phyloP scores from a whole-genome alignment of 495 filamentous ascomycete species.

The Neurospora cerealis region DNA sequence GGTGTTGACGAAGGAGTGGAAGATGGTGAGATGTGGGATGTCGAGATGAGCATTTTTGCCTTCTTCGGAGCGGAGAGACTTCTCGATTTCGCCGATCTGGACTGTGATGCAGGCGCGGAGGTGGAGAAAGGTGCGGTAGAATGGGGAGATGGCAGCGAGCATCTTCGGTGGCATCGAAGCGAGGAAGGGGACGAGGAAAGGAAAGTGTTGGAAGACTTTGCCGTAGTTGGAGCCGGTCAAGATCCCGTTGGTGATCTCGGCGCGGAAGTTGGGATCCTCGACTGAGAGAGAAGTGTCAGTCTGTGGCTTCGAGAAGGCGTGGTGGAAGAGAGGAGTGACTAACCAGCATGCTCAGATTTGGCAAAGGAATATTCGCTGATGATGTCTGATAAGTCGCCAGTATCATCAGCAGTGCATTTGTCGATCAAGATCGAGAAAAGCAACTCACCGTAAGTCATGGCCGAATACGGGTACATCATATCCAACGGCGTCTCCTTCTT shows the following conservation, averaged over 20 bases:
- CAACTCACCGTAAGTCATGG: background rate
- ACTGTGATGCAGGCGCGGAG: constrained; percentile 1
- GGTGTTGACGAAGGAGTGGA: constrained; percentile 20
- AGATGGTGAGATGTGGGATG: constrained; percentile 17
- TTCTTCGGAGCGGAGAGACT: background rate
- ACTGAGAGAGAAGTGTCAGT: background rate
- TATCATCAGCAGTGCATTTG: background rate
- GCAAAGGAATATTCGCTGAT: background rate
- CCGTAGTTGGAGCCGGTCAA: background rate
- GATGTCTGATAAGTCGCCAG: background rate
- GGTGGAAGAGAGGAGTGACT: background rate
- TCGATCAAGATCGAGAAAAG: background rate
- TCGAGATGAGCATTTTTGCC: background rate
- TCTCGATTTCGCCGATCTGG: constrained; percentile 4
- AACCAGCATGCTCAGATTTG: background rate
- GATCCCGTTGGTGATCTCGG: background rate
- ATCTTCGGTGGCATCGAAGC: background rate
- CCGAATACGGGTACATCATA: background rate
- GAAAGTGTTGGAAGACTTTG: background rate
- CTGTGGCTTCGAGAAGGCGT: background rate
- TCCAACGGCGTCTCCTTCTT: background rate
- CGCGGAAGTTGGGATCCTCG: background rate
- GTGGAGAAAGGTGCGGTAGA: background rate
- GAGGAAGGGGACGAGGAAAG: background rate
- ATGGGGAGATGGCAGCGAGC: background rate